These are phyloP conservation scores for Periconia digitata DNA, from an alignment of 2,329 filamentous ascomycete genomes.

Conservation along the genomic window DNA sequence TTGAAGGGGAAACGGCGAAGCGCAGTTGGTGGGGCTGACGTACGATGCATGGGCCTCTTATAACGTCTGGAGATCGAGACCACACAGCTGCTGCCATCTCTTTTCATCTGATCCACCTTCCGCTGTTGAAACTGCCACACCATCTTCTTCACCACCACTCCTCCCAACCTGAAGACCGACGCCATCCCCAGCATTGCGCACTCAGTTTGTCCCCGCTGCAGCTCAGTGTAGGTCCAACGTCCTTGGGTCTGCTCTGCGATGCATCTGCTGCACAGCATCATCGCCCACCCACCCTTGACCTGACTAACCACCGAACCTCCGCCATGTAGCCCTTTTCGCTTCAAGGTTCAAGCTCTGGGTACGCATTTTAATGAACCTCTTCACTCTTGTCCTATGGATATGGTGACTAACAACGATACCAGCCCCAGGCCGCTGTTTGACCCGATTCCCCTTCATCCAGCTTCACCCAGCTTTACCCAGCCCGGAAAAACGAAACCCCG, in stretches of 20 bases:
- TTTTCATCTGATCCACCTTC: background rate
- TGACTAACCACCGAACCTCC: slow-evolving; percentile 25
- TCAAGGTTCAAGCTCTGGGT: background rate
- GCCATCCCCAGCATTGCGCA: background rate
- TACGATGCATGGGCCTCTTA: background rate
- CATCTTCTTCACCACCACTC: background rate
- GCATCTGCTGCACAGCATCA: slow-evolving; percentile 17
- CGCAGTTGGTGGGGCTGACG: no score
- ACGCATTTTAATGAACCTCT: no score
- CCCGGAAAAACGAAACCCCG: background rate
- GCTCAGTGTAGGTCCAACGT: slow-evolving; percentile 34
- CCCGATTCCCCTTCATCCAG: background rate
- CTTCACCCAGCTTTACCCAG: background rate
- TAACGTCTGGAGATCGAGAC: background rate
- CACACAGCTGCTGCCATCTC: background rate
- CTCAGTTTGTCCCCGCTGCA: slow-evolving; percentile 1
- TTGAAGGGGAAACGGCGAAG: slow-evolving; percentile 11
- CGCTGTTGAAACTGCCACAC: no score
- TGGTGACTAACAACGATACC: background rate
- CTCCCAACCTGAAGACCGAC: background rate
- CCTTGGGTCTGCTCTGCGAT: slow-evolving; percentile 30
- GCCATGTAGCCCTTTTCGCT: slow-evolving; percentile 7
- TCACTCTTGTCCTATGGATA: no score
- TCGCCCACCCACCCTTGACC: slow-evolving; percentile 29
- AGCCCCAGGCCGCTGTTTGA: background rate